These are phyloP conservation scores for Fraxinus baroniana DNA, from an alignment of 305 asterid genomes.

Conservation along the genomic window DNA sequence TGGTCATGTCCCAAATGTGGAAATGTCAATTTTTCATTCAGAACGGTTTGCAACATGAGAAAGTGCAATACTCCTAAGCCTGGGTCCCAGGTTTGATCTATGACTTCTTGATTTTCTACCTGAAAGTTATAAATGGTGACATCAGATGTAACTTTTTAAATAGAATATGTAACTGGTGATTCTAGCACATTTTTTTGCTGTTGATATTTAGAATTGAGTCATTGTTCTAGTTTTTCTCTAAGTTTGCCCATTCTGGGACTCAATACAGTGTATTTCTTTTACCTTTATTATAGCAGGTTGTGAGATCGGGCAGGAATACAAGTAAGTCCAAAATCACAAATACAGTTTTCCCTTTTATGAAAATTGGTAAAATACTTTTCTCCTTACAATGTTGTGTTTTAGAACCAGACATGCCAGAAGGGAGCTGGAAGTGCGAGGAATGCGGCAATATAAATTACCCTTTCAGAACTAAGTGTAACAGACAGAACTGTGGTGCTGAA, in stretches of 20 bases:
- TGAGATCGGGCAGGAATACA: conserved; percentile 51
- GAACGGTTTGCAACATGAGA: conserved; percentile 88
- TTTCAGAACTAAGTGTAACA: conserved; percentile 89
- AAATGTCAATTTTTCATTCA: conserved; percentile 75
- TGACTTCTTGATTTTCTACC: neutral
- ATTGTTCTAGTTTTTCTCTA: neutral
- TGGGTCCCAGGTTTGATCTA: conserved; percentile 64
- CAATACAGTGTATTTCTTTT: neutral
- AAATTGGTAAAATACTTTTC: neutral
- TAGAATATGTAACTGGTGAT: neutral
- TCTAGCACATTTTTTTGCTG: neutral
- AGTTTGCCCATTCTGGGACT: neutral
- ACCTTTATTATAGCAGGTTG: conserved; percentile 43
- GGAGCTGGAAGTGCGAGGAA: conserved; percentile 96
- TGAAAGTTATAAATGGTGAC: neutral
- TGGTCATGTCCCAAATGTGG: conserved; percentile 95
- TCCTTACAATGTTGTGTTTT: conserved; percentile 19
- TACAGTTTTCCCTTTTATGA: neutral
- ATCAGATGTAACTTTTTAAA: neutral
- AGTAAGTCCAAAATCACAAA: conserved; percentile 47
- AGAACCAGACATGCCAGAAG: conserved; percentile 85
- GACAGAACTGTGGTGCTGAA: conserved; percentile 92
- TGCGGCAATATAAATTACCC: conserved; percentile 91
- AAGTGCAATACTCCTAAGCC: conserved; percentile 92
- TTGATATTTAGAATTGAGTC: neutral